These are phyloP conservation scores for Kuraishia ogatae DNA, from an alignment of 805 yeast species.

Conservation along the genomic window DNA sequence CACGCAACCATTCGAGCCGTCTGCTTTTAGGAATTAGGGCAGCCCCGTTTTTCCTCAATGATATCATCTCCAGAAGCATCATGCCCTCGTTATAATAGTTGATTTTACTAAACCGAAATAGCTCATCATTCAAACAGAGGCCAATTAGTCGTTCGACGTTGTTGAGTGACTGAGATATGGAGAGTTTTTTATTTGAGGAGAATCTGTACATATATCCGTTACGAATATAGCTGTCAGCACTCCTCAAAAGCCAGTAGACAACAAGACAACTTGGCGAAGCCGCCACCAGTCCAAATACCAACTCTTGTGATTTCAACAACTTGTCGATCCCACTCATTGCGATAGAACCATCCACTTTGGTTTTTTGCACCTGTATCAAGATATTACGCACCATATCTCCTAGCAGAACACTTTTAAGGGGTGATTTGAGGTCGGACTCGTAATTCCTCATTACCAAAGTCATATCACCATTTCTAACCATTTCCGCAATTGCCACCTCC, in stretches of 20 bases:
- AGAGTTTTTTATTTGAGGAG: slow-evolving; percentile 26
- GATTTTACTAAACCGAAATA: slow-evolving; percentile 7
- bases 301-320: slow-evolving; percentile 80
- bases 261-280: slow-evolving; percentile 71
- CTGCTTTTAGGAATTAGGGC: slow-evolving; percentile 41
- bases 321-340: slow-evolving; percentile 90
- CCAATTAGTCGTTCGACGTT: slow-evolving; percentile 49
- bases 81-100: slow-evolving; percentile 43
- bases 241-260: slow-evolving; percentile 33
- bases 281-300: slow-evolving; percentile 89
- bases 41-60: slow-evolving; percentile 42
- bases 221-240: slow-evolving; percentile 19
- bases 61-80: slow-evolving; percentile 56
- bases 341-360: slow-evolving; percentile 89
- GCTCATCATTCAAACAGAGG: slow-evolving; percentile 10
- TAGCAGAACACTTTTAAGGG: slow-evolving; percentile 48
- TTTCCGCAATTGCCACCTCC: slow-evolving; percentile 25
- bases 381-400: slow-evolving; percentile 75
- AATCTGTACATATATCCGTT: slow-evolving; percentile 27
- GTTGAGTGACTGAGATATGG: slow-evolving; percentile 38
- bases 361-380: slow-evolving; percentile 88
- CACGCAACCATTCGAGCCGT: slow-evolving; percentile 49
- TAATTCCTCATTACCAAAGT: slow-evolving; percentile 74
- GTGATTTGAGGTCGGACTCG: slow-evolving; percentile 65
- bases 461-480: slow-evolving; percentile 67